Evolutionary conservation across 495 filamentous ascomycete species (phyloP), one percentile per base, ranked within the genome.

Genomic region (Tuber magnatum): DNA sequence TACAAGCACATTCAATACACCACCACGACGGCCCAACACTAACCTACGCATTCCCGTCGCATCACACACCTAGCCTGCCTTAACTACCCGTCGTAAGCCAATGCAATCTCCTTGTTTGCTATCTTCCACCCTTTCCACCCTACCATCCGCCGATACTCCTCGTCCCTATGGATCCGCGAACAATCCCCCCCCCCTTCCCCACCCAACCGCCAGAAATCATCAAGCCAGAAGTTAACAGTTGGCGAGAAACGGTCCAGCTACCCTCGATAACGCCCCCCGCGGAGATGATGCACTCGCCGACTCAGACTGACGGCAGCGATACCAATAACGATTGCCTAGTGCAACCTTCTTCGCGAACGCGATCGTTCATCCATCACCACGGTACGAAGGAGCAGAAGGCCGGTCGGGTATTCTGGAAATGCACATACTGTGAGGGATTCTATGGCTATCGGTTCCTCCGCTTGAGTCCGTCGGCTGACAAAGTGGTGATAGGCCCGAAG

Each of bases 361-460:
- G 56, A 35, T 65, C 56, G 4, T 65, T 65, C 18, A 65, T 65
- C 6, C 56, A 65, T 20, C 56, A 65, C 28, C 56, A 65, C 56
- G 56, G 56, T 7, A 35, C 16, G 5, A 65, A 65, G 4, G 56
- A 65, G 56, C 56, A 65, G 56, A 65, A 65, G 28, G 4, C 28
- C 14, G 56, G 56, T 20, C 56, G 56, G 56, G 18, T 65, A 7
- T 65, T 35, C 56, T 65, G 56, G 56, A 65, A 35, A 65, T 65
- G 56, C 56, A 35, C 56, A 65, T 65, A 65, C 56, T 65, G 56
- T 65, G 56, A 65, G 56, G 56, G 56, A 20, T 20, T 35, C 56
- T 32, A 28, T 20, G 56, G 28, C 6, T 35, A 65, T 35, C 56
- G 14, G 56, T 14, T 28, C 14, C 9, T 20, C 28, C 28, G 16